These are phyloP conservation scores for Hordeum marinum DNA, from an alignment of 176 grass and related monocot genomes.

Conservation along the genomic window DNA sequence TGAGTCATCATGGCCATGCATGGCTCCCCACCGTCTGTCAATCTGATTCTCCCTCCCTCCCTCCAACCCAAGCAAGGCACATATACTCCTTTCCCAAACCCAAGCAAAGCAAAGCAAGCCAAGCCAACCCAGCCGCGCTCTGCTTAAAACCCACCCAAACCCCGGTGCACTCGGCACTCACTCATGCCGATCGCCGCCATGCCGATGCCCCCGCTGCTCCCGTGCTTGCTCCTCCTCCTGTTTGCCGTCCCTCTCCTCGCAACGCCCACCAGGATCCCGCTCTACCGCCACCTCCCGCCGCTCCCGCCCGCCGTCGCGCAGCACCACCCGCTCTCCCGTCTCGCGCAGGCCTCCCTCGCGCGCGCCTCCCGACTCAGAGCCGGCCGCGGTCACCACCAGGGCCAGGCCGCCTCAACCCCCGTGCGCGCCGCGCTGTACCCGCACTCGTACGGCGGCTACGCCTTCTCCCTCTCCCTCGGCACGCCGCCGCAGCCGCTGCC, in stretches of 20 bases:
- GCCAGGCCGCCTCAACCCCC: not conserved
- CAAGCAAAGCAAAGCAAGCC: not conserved
- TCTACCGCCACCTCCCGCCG: constrained; percentile 28
- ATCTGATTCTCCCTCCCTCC: too few relatives aligned
- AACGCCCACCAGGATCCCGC: not conserved
- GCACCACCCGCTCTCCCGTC: constrained; percentile 40
- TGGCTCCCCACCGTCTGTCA: too few relatives aligned
- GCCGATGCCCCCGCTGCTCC: not conserved
- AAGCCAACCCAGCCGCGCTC: too few relatives aligned
- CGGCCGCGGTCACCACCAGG: not conserved
- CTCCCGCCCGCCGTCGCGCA: not conserved
- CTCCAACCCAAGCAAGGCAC: not conserved
- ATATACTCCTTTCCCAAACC: not conserved
- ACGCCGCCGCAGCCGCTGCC: constrained; percentile 55
- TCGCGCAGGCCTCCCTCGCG: constrained; percentile 42
- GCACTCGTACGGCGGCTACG: constrained; percentile 90
- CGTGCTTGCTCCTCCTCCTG: constrained; percentile 17
- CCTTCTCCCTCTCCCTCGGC: constrained; percentile 62
- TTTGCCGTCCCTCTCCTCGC: not conserved
- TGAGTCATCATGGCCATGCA: too few relatives aligned
- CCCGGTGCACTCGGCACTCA: not conserved
- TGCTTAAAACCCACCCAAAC: constrained; percentile 21
- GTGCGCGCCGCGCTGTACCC: constrained; percentile 52
- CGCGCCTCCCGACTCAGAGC: constrained; percentile 46
- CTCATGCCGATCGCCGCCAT: constrained; percentile 17